A percentile compares a stretch with the other conserved stretches of the same genome.
Evolutionary conservation across 441 rosid species (phyloP).

Genomic region (Corymbia citriodora): DNA sequence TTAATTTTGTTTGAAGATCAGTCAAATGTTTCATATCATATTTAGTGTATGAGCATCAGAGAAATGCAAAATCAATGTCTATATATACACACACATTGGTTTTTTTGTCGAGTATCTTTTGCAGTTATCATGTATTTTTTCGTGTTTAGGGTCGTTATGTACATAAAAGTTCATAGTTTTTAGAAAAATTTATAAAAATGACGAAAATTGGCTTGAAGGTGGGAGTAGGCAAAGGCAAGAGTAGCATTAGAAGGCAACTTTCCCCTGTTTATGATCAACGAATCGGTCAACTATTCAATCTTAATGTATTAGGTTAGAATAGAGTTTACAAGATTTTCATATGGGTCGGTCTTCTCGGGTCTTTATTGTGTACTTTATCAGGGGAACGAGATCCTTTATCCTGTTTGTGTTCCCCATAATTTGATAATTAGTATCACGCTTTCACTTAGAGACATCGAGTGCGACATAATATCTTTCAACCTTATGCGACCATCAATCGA

Average conservation of each 20-base stretch:
- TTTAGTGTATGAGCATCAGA: fast-evolving
- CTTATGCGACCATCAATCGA: background rate
- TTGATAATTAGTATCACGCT: background rate
- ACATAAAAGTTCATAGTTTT: no score
- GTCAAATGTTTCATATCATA: background rate
- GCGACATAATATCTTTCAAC: no score
- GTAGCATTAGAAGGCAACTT: background rate
- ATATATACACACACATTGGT: no score
- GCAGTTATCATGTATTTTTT: fast-evolving
- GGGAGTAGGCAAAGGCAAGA: background rate
- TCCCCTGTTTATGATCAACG: background rate
- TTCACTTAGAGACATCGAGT: no score
- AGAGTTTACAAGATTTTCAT: background rate
- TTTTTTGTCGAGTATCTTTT: fast-evolving
- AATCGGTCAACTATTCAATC: background rate
- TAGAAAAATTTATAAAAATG: background rate
- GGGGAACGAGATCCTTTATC: background rate
- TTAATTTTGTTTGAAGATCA: background rate
- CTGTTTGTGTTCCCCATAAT: background rate
- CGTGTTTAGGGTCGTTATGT: no score
- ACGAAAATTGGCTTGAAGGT: background rate
- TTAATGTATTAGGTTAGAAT: background rate
- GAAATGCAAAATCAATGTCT: no score
- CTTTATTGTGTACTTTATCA: background rate
- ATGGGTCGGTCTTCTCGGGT: background rate